Percentiles rank a stretch among this genome's conserved stretches.
Conservation (phyloP, 768 basidiomycete genomes). For the Pisolithus albus region DNA sequence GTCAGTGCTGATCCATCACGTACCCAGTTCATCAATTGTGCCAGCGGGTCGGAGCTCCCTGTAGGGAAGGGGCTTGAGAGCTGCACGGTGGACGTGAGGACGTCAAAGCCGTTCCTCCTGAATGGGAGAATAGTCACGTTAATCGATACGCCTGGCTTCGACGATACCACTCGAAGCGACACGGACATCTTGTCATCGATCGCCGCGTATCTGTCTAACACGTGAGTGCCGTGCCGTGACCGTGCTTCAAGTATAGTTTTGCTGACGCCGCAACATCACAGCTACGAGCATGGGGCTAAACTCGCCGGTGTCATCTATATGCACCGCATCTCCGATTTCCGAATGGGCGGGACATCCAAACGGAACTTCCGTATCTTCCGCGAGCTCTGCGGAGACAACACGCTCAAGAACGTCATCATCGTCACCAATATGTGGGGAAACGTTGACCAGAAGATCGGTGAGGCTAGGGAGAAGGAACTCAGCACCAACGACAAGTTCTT, state of each 20-base stretch:
- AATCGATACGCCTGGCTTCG: constrained; percentile 52
- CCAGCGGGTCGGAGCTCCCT: constrained; percentile 36
- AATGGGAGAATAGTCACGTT: constrained; percentile 35
- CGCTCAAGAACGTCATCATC: constrained; percentile 45
- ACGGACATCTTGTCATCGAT: constrained; percentile 40
- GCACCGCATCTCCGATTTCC: constrained; percentile 47
- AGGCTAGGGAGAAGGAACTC: constrained; percentile 42
- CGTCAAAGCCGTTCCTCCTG: constrained; percentile 32
- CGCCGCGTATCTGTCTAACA: constrained; percentile 20
- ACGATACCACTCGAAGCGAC: constrained; percentile 40
- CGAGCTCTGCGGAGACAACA: constrained; percentile 44
- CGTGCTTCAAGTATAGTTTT: no score
- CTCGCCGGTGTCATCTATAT: constrained; percentile 51
- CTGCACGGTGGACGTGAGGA: constrained; percentile 37
- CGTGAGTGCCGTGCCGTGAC: constrained; percentile 2
- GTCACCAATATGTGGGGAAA: constrained; percentile 51
- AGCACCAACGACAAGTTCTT: constrained; percentile 38
- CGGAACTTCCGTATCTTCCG: constrained; percentile 48
- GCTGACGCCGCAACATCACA: constrained; percentile 2
- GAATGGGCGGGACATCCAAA: constrained; percentile 45
- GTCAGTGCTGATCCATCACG: neutral
- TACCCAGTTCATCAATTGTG: constrained; percentile 40
- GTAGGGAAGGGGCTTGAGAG: constrained; percentile 38
- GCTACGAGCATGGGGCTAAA: constrained; percentile 31
- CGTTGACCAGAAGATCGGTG: constrained; percentile 32